These are phyloP conservation scores for Phytophthora pseudosyringae DNA, from an alignment of 352 stramenopile genomes.

Conservation along the genomic window DNA sequence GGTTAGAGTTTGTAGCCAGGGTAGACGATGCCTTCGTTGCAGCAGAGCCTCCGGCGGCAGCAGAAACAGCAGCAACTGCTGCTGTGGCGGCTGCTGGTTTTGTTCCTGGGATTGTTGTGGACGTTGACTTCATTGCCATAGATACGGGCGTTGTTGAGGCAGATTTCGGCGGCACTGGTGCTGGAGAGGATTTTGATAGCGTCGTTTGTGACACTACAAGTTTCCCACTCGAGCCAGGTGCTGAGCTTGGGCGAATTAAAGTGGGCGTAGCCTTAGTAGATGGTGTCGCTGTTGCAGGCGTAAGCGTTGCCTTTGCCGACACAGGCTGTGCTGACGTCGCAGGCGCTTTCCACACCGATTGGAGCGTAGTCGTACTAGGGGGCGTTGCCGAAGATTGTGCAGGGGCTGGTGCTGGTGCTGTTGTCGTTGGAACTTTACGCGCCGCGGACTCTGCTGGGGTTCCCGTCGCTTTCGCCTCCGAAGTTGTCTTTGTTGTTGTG, in stretches of 20 bases:
- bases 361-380: neutral
- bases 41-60: neutral
- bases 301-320: neutral
- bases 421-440: neutral
- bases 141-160: neutral
- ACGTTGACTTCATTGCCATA: neutral
- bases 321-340: slow-evolving; percentile 1
- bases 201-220: neutral
- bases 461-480: neutral
- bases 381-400: neutral
- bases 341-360: neutral
- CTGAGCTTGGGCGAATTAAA: slow-evolving; percentile 6
- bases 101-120: neutral
- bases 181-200: slow-evolving; percentile 1
- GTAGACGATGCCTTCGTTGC: neutral
- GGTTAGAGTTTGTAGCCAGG: neutral
- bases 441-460: neutral
- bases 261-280: neutral
- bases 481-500: neutral
- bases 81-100: neutral
- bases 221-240: neutral
- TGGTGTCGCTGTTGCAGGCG: neutral
- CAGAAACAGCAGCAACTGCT: neutral
- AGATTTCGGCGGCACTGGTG: neutral
- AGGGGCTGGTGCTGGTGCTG: neutral